Conservation (phyloP, 371 early-diverging fungal genomes). For the Mortierella sp. region DNA sequence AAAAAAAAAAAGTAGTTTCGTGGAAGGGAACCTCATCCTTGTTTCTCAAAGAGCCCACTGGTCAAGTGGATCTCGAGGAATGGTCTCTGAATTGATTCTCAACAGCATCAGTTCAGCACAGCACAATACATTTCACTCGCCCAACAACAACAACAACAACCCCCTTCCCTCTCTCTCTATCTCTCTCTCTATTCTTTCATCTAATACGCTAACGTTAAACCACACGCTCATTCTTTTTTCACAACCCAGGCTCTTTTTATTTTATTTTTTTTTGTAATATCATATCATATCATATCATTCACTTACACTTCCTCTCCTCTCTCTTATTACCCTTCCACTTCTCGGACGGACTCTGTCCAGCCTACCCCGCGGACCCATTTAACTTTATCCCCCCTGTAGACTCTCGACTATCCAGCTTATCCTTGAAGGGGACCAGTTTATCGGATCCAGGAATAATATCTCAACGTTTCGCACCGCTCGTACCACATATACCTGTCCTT, state of each 20-base stretch:
- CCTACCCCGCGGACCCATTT: background rate
- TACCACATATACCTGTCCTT: background rate
- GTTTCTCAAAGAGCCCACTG: slow-evolving; percentile 2
- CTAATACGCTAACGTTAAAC: slow-evolving; percentile 3
- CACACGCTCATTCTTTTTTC: background rate
- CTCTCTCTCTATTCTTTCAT: background rate
- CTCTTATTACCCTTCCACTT: no score
- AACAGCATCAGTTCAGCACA: no score
- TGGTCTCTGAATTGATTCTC: background rate
- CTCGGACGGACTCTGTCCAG: background rate
- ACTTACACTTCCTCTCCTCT: background rate
- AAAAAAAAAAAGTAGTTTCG: background rate
- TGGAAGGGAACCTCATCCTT: background rate
- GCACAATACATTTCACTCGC: no score
- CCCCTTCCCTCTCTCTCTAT: background rate
- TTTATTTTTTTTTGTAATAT: background rate
- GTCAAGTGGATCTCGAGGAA: background rate
- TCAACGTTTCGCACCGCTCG: background rate
- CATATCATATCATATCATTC: background rate
- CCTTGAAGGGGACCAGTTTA: background rate
- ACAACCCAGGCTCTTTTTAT: background rate
- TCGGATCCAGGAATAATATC: background rate
- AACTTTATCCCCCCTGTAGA: background rate
- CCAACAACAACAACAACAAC: no score
- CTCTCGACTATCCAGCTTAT: slow-evolving; percentile 1